Conservation (phyloP, 1,284 basidiomycete genomes). For the Pisolithus thermaeus region DNA sequence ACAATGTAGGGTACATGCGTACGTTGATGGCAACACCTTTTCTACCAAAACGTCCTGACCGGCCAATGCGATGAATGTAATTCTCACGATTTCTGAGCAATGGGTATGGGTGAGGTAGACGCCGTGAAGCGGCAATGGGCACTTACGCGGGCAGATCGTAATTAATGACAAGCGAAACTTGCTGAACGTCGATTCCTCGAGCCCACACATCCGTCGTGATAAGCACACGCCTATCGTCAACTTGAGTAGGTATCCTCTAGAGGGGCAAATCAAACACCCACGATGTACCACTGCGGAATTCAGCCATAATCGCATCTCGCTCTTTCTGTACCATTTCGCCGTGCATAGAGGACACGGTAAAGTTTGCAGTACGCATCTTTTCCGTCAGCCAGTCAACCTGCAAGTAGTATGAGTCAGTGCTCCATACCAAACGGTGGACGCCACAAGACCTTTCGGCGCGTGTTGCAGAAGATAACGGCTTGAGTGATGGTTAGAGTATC, state of each 20-base stretch:
- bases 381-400: slow-evolving; percentile 98
- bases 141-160: slow-evolving; percentile 90
- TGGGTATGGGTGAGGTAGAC: slow-evolving; percentile 12
- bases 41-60: slow-evolving; percentile 90
- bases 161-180: slow-evolving; percentile 97
- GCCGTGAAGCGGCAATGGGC: neutral
- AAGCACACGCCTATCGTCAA: slow-evolving; percentile 67
- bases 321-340: slow-evolving; percentile 99
- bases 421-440: slow-evolving; percentile 10
- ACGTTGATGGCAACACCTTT: slow-evolving; percentile 94
- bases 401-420: slow-evolving; percentile 11
- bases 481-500: slow-evolving; percentile 99
- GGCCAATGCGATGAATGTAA: slow-evolving; percentile 97
- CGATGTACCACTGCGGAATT: slow-evolving; percentile 94
- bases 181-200: slow-evolving; percentile 97
- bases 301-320: slow-evolving; percentile 97
- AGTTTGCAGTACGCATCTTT: slow-evolving; percentile 96
- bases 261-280: slow-evolving; percentile 36
- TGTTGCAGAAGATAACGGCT: slow-evolving; percentile 99
- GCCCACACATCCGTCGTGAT: slow-evolving; percentile 99
- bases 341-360: slow-evolving; percentile 96
- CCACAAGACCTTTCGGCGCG: slow-evolving; percentile 78
- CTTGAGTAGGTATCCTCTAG: slow-evolving; percentile 8
- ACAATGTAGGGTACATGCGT: slow-evolving; percentile 21
- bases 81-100: slow-evolving; percentile 85